Base-by-base conservation (phyloP, 768 basidiomycete genomes). In the Tylopilus rubrobrunneus region DNA sequence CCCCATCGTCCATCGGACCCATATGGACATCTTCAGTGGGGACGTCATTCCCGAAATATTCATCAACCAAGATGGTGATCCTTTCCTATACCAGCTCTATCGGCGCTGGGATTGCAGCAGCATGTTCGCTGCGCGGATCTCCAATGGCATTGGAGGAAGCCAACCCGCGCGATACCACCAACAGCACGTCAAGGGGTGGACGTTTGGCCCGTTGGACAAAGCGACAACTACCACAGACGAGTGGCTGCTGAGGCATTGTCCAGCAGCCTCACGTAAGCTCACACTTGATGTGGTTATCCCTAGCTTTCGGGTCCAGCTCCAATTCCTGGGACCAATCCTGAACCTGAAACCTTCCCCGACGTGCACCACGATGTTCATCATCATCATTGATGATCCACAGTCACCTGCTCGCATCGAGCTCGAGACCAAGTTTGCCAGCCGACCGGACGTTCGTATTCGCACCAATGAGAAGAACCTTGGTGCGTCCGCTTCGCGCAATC, bases 61-160 rank as follows among this genome's bases (percentile, higher is more conserved):
- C 62, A 62, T 81, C 41, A 83, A 83, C 55, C 83, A 84, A 61
- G 83, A 83, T 45, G 81, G 80, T 0, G 79, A 83, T 48, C 78
- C 80, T 0, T 85, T 75, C 64, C 61, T 85, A 1, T 84, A 73
- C 63, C 84, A 83, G 63, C 73, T 85, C 4, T 85, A 85, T 59
- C 76, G 83, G 11, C 76, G 79, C 7, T 84, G 78, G 74, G 76
- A 73, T 9, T 77, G 76, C 45, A 77, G 79, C 0, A 58, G 27
- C 9, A 80, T 82, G 79, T 65, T 82, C 19, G 15, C 64, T 1
- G 68, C 68, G 2, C 65, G 76, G 21, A 65, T 83, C 41, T 66
- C 64, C 9, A 83, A 81, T 56, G 60, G 58, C 2, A 57, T 81
- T 17, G 82, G 81, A 0, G 82, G 82, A 0, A 73, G 73, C 25